Evolutionary conservation across 768 basidiomycete species (phyloP), one percentile per base, ranked within the genome.

Genomic region (Podaxis carcinomalis): DNA sequence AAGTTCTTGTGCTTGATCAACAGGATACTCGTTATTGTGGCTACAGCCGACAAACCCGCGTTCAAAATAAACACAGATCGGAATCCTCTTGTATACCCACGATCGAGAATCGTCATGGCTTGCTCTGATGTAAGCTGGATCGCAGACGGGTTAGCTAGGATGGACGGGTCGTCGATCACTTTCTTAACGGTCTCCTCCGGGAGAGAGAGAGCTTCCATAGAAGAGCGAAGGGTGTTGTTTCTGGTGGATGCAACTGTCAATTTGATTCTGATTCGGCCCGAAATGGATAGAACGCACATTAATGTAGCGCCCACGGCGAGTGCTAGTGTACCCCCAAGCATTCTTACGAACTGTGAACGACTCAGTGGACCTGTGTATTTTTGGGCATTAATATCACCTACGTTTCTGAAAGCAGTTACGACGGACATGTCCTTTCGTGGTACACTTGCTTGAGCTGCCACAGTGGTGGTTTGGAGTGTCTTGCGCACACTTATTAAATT

Each of bases 371-470:
- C 51, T 23, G 19, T 36, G 6, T 19, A n/a, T 23, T 40, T 10
- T 11, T 10, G 10, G 10, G 46, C 58, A 11, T 65, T 16, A 56
- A 23, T 16, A 7, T 27, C 0, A 25, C 46, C 37, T 57, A 84
- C 85, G 68, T 87, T 88, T 52, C 86, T 78, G 58, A 85, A 80
- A 0, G 84, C 85, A 0, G 89, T 91, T 0, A 90, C 88, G 7
- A 89, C 86, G 1, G 87, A 86, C 88, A 92, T 90, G 62, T 92
- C 89, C 42, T 77, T 77, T 40, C 89, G 74, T 0, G 82, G 71
- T 0, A 92, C 90, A 25, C 87, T 85, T 0, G 89, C 88, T 68
- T 92, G 90, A 5, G 83, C 86, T 0, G 87, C 87, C 5, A 89
- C 83, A 0, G 87, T 89, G 0, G 86, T 88, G 0, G 86, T 88